A percentile compares a stretch with the other conserved stretches of the same genome.
Evolutionary conservation across 129 eudicot species (phyloP).

Genomic region (Solidago caesia): DNA sequence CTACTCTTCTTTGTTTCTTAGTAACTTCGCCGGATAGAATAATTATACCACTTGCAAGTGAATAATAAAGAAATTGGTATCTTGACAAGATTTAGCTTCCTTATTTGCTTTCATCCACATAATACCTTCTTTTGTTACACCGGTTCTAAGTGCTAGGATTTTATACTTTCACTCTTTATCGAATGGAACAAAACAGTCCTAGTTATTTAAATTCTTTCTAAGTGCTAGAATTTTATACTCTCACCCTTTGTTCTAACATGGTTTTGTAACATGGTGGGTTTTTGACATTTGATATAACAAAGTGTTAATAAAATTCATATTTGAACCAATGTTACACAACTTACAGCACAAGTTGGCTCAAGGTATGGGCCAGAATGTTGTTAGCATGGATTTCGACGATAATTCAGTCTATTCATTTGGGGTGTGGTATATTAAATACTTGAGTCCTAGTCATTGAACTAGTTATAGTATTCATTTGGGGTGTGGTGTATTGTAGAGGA

Average conservation of each 20-base stretch:
- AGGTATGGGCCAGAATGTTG: background rate
- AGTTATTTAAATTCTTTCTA: background rate
- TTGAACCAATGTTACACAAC: background rate
- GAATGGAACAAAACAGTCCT: constrained; percentile 10
- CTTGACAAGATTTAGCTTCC: background rate
- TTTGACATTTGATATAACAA: too few relatives aligned
- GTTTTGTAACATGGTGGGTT: too few relatives aligned
- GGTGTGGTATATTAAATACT: background rate
- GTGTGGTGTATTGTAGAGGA: background rate
- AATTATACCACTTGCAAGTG: background rate
- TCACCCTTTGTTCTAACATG: too few relatives aligned
- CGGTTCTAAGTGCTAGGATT: background rate
- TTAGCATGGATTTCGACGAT: background rate
- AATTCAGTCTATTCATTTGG: background rate
- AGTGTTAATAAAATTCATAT: background rate
- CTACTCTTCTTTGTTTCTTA: background rate
- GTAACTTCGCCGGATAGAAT: background rate
- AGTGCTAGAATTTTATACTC: too few relatives aligned
- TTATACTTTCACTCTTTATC: background rate
- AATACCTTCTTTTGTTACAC: background rate
- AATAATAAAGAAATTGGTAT: background rate
- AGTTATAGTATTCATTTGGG: background rate
- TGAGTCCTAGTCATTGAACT: background rate
- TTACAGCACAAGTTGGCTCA: background rate
- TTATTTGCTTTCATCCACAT: constrained; percentile 12